These are phyloP conservation scores for Uncinocarpus reesii DNA, from an alignment of 2,329 filamentous ascomycete genomes.

Conservation along the genomic window DNA sequence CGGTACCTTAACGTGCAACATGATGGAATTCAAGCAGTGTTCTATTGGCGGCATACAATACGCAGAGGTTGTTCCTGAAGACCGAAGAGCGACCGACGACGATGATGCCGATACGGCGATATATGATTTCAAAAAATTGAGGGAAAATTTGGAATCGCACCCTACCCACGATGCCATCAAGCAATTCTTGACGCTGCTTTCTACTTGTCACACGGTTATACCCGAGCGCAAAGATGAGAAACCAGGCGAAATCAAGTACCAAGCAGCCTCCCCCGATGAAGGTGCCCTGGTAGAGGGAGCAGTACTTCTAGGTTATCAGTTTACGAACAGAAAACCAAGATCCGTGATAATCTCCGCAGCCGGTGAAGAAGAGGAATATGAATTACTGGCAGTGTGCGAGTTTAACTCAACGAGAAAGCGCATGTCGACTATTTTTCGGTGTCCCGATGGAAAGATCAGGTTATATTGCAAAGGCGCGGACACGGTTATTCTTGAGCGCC, in stretches of 20 bases:
- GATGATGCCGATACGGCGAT: conserved; percentile 64
- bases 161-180: conserved; percentile 53
- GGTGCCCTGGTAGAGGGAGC: conserved; percentile 94
- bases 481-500: conserved; percentile 88
- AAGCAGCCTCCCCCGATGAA: conserved; percentile 93
- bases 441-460: conserved; percentile 87
- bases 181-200: conserved; percentile 76
- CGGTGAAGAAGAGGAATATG: conserved; percentile 67
- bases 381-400: conserved; percentile 91
- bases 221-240: conserved; percentile 75
- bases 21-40: conserved; percentile 97
- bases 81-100: conserved; percentile 67
- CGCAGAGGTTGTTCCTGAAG: conserved; percentile 81
- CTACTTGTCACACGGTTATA: conserved; percentile 95
- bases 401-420: conserved; percentile 97
- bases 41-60: conserved; percentile 92
- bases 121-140: conserved; percentile 69
- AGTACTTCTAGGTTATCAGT: conserved; percentile 72
- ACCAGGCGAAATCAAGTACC: conserved; percentile 79
- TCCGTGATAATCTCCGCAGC: conserved; percentile 73
- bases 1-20: conserved; percentile 91
- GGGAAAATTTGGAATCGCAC: conserved; percentile 57
- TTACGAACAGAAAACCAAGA: conserved; percentile 79
- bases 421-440: conserved; percentile 96
- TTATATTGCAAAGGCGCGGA: conserved; percentile 95